These are phyloP conservation scores for Pseudopithomyces maydicus DNA, from an alignment of 2,329 filamentous ascomycete genomes.

Conservation along the genomic window DNA sequence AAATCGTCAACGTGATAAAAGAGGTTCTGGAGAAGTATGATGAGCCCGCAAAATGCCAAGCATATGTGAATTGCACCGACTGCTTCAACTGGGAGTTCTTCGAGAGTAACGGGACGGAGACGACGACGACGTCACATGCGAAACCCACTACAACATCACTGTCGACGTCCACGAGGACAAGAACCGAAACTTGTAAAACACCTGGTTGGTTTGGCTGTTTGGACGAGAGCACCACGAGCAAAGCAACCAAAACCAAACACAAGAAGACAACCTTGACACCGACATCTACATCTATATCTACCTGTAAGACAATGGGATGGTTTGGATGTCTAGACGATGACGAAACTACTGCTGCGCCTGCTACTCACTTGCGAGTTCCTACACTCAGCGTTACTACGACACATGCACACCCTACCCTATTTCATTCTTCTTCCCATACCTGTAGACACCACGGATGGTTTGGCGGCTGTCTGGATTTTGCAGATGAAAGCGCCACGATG, in stretches of 20 bases:
- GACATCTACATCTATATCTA: slow-evolving; percentile 38
- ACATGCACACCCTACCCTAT: slow-evolving; percentile 26
- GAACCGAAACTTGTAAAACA: slow-evolving; percentile 86
- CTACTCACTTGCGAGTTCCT: slow-evolving; percentile 35
- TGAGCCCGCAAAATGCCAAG: slow-evolving; percentile 74
- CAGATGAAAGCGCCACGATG: slow-evolving; percentile 48
- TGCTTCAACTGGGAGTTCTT: slow-evolving; percentile 95
- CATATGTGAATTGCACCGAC: slow-evolving; percentile 79
- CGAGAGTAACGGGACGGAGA: slow-evolving; percentile 85
- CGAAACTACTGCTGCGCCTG: slow-evolving; percentile 42
- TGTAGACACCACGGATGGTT: slow-evolving; percentile 56
- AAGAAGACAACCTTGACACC: slow-evolving; percentile 22
- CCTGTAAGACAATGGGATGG: slow-evolving; percentile 64
- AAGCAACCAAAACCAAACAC: slow-evolving; percentile 52
- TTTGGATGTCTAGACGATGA: slow-evolving; percentile 66
- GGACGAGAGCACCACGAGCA: slow-evolving; percentile 64
- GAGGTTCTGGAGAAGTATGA: slow-evolving; percentile 88
- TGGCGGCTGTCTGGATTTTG: slow-evolving; percentile 56
- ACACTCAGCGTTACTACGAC: slow-evolving; percentile 39
- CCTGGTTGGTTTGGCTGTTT: slow-evolving; percentile 90
- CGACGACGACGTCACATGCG: slow-evolving; percentile 59
- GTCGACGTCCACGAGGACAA: slow-evolving; percentile 66
- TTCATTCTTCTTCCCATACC: slow-evolving; percentile 38
- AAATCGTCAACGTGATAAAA: slow-evolving; percentile 84
- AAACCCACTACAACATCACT: slow-evolving; percentile 50